Percentiles rank a stretch among this genome's conserved stretches.
phyloP scores from a whole-genome alignment of 495 filamentous ascomycete species.

The Bombardia bombarda region DNA sequence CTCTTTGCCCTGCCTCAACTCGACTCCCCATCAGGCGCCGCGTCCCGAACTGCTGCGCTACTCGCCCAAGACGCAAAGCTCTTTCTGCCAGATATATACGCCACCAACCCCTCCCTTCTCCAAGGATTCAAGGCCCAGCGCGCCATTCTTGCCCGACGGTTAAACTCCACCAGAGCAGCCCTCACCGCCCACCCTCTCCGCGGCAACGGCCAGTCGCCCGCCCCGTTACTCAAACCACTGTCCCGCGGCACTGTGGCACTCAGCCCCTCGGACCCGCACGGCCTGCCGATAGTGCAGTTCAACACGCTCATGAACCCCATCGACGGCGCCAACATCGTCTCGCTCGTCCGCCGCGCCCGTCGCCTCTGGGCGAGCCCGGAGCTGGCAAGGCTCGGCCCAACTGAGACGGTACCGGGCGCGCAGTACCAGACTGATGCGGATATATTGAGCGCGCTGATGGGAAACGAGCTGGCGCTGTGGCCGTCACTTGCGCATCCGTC shows the following conservation, averaged over 20 bases:
- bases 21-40: conserved; percentile 1
- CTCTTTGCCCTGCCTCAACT: conserved; percentile 11
- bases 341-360: conserved; percentile 47
- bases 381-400: conserved; percentile 23
- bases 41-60: conserved; percentile 3
- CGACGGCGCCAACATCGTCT: conserved; percentile 20
- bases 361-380: conserved; percentile 30
- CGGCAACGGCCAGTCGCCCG: conserved; percentile 17
- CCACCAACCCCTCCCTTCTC: conserved; percentile 4
- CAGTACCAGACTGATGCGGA: conserved; percentile 36
- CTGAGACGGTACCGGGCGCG: conserved; percentile 38
- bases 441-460: conserved; percentile 20
- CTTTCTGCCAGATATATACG: conserved; percentile 12
- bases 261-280: conserved; percentile 19
- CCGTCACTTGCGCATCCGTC: conserved; percentile 18
- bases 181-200: conserved; percentile 12
- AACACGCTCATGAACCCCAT: conserved; percentile 26
- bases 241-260: conserved; percentile 32
- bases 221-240: conserved; percentile 25
- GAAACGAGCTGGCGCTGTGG: conserved; percentile 6
- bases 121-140: conserved; percentile 13
- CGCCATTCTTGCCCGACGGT: conserved; percentile 8
- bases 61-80: conserved; percentile 8
- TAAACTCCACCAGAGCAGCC: conserved; percentile 1
- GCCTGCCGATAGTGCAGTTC: conserved; percentile 21